phyloP scores from a whole-genome alignment of 164 flowering plant species.

The Euptelea pleiosperma region DNA sequence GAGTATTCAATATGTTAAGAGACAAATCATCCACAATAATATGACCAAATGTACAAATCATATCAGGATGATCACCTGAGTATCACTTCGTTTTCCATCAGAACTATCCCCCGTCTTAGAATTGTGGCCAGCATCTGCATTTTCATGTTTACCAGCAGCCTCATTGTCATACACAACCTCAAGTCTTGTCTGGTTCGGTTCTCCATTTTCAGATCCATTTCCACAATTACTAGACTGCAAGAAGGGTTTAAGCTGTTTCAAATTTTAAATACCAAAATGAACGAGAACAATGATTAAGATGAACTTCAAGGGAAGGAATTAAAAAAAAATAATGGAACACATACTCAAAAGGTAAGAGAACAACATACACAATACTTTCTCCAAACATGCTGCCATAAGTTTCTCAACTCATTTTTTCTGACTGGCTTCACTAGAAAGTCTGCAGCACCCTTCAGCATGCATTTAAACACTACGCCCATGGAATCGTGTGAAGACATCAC shows the following conservation, averaged over 20 bases:
- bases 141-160: conserved; percentile 26
- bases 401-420: conserved; percentile 48
- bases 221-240: conserved; percentile 22
- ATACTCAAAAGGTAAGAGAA: neutral
- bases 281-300: neutral
- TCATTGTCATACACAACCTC: conserved; percentile 30
- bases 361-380: conserved; percentile 40
- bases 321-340: neutral
- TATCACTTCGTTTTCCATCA: conserved; percentile 36
- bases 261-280: neutral
- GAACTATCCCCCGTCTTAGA: conserved; percentile 23
- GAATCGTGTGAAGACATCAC: conserved; percentile 65
- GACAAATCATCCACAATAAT: too few relatives aligned
- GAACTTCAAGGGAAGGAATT: neutral
- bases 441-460: conserved; percentile 55
- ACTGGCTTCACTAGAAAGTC: conserved; percentile 59
- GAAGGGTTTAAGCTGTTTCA: neutral
- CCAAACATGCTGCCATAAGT: conserved; percentile 63
- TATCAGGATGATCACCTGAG: conserved; percentile 26
- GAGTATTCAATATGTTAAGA: too few relatives aligned
- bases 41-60: too few relatives aligned
- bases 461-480: conserved; percentile 43
- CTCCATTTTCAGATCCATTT: conserved; percentile 20
- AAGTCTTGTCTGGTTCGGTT: conserved; percentile 9
- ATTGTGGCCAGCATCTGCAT: conserved; percentile 23